These are phyloP conservation scores for Cnidoscolus chayamansa DNA, from an alignment of 441 rosid species.

Conservation along the genomic window DNA sequence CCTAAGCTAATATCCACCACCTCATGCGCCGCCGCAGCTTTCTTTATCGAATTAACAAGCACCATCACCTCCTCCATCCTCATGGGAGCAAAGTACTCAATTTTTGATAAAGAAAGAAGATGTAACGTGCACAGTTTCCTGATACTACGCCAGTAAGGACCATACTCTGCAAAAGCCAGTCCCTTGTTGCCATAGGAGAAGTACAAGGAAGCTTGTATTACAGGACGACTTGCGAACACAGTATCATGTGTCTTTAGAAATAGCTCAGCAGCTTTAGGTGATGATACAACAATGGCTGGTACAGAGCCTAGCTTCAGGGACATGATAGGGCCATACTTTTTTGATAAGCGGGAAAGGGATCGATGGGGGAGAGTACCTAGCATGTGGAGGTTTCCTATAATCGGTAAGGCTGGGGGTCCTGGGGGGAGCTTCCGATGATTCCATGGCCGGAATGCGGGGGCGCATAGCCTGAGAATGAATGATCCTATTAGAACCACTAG, in stretches of 20 bases:
- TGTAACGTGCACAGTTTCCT: conserved; percentile 28
- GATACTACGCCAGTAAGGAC: conserved; percentile 29
- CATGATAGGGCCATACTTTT: conserved; percentile 36
- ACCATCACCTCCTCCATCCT: conserved; percentile 25
- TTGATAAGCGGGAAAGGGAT: conserved; percentile 23
- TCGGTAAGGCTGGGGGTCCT: conserved; percentile 29
- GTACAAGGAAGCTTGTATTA: conserved; percentile 2
- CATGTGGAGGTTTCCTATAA: conserved; percentile 36
- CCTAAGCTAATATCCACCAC: conserved; percentile 25
- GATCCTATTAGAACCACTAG: background rate
- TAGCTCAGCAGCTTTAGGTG: conserved; percentile 24
- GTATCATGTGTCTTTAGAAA: conserved; percentile 34
- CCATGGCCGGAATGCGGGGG: background rate
- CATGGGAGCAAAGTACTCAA: conserved; percentile 16
- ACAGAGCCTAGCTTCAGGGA: conserved; percentile 24
- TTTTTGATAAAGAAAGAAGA: conserved; percentile 20
- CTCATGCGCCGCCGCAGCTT: conserved; percentile 11
- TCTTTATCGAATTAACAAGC: conserved; percentile 21
- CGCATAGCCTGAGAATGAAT: background rate
- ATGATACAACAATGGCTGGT: conserved; percentile 29
- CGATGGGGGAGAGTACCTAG: conserved; percentile 33
- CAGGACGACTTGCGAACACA: conserved; percentile 29
- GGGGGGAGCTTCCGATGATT: conserved; percentile 25
- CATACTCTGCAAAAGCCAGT: conserved; percentile 22
- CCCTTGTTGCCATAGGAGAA: conserved; percentile 23